Evolutionary conservation across 306 rosid genomes (phyloP), one percentile per base, ranked within the genome.

Genomic region (Casuarina equisetifolia): DNA sequence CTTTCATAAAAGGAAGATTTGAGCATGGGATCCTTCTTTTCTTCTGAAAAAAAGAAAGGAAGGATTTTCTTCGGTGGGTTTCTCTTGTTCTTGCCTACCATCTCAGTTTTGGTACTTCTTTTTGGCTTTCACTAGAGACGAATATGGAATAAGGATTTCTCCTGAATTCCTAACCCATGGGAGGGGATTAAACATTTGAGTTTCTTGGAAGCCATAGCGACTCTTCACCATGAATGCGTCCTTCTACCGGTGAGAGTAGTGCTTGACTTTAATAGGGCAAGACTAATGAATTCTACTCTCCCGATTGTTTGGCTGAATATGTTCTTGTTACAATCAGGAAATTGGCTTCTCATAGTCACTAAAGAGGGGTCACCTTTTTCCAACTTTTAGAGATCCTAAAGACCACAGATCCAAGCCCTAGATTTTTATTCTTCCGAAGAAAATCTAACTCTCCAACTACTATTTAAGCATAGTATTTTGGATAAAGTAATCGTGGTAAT

Each of bases 341-440:
- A 45, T 4, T 48, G 74, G 74, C 57, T 70, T 48, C 43, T 70
- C 57, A 70, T 48, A 13, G 3, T 70, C 57, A 48, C 74, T 12
- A 3, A 12, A 69, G 48, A n/a, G 13, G 6, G 13, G 6, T 44
- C 54, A 15, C 42, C 51, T 69, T 70, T 49, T 70, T 46, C 17
- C 20, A 44, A 43, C 53, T 10, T 69, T 11, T 69, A 17, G 5
- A 64, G 48, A 64, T 64, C 32, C 49, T 13, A 64, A 16, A 64
- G 5, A 64, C 39, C 69, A 63, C 19, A 40, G 5, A 64, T 64
- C 32, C 40, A 38, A 64, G 48, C 45, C 13, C 4, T 13, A 64
- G 9, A 66, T 39, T 40, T 40, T 6, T 17, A 5, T 66, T 6
- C 2, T 64, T 64, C 10, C 38, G 15, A 4, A 8, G 5, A 64